Percentiles rank a stretch among this genome's conserved stretches.
phyloP scores from a whole-genome alignment of 768 basidiomycete genomes.

The Tulasnella sp. region DNA sequence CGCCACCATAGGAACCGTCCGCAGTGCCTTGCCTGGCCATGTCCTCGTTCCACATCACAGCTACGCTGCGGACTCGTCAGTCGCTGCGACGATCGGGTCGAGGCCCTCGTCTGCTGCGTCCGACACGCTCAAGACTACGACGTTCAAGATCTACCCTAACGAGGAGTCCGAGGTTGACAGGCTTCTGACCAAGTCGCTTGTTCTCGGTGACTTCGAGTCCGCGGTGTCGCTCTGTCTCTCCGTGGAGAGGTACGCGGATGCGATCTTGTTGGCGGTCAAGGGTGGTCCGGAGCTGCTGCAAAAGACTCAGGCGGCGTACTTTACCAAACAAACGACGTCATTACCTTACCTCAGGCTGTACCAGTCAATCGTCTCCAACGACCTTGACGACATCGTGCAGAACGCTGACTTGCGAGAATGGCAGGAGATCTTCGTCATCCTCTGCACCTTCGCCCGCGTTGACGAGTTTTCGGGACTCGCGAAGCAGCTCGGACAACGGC shows the following conservation, averaged over 20 bases:
- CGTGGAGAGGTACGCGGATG: constrained; percentile 84
- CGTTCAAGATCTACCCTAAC: constrained; percentile 81
- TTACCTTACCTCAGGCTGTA: constrained; percentile 86
- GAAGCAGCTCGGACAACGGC: constrained; percentile 81
- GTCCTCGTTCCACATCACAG: constrained; percentile 68
- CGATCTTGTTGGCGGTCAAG: constrained; percentile 83
- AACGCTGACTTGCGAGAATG: constrained; percentile 92
- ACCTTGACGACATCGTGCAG: constrained; percentile 87
- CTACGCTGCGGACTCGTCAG: constrained; percentile 74
- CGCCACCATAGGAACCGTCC: constrained; percentile 51
- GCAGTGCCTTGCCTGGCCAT: constrained; percentile 27
- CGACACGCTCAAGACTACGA: constrained; percentile 66
- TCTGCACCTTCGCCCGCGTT: constrained; percentile 82
- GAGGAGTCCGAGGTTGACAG: constrained; percentile 82
- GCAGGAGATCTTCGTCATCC: constrained; percentile 91
- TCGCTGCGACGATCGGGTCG: constrained; percentile 92
- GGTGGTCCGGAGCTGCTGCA: constrained; percentile 81
- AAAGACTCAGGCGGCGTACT: constrained; percentile 87
- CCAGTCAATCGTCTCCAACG: constrained; percentile 87
- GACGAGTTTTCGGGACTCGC: constrained; percentile 81
- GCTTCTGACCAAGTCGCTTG: constrained; percentile 83
- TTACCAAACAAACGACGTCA: constrained; percentile 62
- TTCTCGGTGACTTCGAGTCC: constrained; percentile 88
- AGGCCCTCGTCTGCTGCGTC: constrained; percentile 66
- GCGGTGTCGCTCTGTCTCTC: constrained; percentile 89